Conservation (phyloP, 129 eudicot genomes). For the Glebionis coronaria region DNA sequence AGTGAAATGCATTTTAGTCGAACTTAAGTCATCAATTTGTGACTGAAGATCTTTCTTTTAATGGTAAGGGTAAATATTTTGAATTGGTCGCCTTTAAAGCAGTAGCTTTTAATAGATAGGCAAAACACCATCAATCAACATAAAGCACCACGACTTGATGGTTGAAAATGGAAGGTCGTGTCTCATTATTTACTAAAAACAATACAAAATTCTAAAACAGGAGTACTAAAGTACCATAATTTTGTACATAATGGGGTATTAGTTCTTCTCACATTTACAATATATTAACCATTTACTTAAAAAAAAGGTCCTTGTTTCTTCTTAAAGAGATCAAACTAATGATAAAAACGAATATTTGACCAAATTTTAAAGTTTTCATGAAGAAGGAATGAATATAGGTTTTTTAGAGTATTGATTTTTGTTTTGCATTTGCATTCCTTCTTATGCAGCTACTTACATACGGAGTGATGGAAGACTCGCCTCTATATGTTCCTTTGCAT, state of each 20-base stretch:
- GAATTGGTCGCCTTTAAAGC: no score
- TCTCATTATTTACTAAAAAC: no score
- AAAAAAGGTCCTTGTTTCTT: no score
- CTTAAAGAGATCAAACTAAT: background rate
- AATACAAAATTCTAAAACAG: background rate
- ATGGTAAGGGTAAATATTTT: no score
- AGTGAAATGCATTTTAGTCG: background rate
- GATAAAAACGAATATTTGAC: no score
- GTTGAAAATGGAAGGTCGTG: background rate
- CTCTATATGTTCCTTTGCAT: conserved; percentile 79
- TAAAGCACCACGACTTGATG: background rate
- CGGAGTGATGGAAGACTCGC: conserved; percentile 81
- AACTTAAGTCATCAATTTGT: background rate
- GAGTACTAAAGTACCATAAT: background rate
- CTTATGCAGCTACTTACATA: conserved; percentile 76
- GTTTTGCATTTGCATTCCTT: background rate
- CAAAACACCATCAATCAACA: background rate
- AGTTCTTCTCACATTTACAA: no score
- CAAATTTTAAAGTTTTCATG: no score
- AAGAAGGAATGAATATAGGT: background rate
- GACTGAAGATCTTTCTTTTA: background rate
- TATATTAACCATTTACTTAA: no score
- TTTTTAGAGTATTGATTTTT: no score
- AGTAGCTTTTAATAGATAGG: no score
- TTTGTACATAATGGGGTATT: background rate